Evolutionary conservation across 1,284 basidiomycete genomes (phyloP).

Genomic region (Pholiota adiposa): DNA sequence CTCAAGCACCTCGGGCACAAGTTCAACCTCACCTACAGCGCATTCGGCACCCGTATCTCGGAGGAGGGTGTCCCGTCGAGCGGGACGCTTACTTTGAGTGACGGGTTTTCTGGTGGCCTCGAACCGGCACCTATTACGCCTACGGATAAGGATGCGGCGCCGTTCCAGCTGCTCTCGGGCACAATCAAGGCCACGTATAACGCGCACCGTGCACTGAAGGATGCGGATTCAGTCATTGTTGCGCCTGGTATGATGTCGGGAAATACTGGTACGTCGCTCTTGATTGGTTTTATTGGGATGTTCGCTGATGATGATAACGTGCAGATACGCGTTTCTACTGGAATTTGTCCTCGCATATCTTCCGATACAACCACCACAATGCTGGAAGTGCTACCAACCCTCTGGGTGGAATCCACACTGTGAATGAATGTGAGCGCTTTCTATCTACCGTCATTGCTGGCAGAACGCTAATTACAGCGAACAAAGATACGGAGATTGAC

Average conservation of each 20-base stretch:
- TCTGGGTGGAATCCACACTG: constrained; percentile 62
- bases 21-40: constrained; percentile 56
- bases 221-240: constrained; percentile 26
- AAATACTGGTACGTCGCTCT: constrained; percentile 32
- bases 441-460: not conserved
- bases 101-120: constrained; percentile 39
- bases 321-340: constrained; percentile 39
- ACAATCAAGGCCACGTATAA: constrained; percentile 52
- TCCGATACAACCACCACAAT: constrained; percentile 41
- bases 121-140: constrained; percentile 51
- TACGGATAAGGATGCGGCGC: constrained; percentile 38
- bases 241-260: constrained; percentile 37
- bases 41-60: constrained; percentile 51
- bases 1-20: constrained; percentile 45
- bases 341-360: constrained; percentile 37
- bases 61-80: constrained; percentile 32
- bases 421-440: constrained; percentile 54
- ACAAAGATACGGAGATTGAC: constrained; percentile 38
- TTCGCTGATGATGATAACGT: not conserved
- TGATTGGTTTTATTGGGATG: not conserved
- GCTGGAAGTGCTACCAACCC: constrained; percentile 31
- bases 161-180: constrained; percentile 47
- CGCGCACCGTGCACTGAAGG: constrained; percentile 31
- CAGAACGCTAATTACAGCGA: constrained; percentile 9
- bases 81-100: constrained; percentile 42